Percentiles rank a stretch among this genome's conserved stretches.
These are phyloP conservation scores for Warburgia ugandensis DNA, from an alignment of 164 flowering plant species.

Conservation along the genomic window DNA sequence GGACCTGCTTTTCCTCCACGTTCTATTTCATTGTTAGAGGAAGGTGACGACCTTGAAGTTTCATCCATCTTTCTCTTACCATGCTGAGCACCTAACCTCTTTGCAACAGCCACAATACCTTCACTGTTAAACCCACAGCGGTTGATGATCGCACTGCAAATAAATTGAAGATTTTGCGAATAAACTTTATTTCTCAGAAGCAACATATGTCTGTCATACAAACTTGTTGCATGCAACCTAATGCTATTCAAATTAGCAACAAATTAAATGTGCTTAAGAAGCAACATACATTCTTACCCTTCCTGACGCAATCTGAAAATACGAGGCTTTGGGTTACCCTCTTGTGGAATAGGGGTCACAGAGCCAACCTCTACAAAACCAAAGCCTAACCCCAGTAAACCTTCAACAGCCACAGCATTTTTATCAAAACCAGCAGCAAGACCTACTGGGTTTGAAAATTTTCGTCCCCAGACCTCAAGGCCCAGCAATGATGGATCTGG, in stretches of 20 bases:
- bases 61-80: slow-evolving; percentile 90
- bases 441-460: slow-evolving; percentile 94
- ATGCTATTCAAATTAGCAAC: no score
- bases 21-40: slow-evolving; percentile 46
- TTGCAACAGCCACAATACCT: slow-evolving; percentile 91
- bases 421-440: slow-evolving; percentile 99
- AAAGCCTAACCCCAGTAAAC: slow-evolving; percentile 85
- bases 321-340: slow-evolving; percentile 96
- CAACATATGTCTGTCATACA: no score
- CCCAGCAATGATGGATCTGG: slow-evolving; percentile 73
- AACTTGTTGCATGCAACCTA: no score
- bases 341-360: slow-evolving; percentile 95
- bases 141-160: slow-evolving; percentile 84
- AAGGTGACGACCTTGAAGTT: slow-evolving; percentile 53
- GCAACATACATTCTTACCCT: slow-evolving; percentile 52
- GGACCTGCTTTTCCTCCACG: slow-evolving; percentile 98
- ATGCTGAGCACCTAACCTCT: slow-evolving; percentile 92
- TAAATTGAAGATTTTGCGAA: slow-evolving; percentile 11
- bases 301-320: slow-evolving; percentile 75
- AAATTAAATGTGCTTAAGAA: no score
- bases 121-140: slow-evolving; percentile 95
- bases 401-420: slow-evolving; percentile 99
- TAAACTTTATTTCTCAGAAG: no score
- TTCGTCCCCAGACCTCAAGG: slow-evolving; percentile 90
- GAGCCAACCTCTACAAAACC: slow-evolving; percentile 99